phyloP scores from a whole-genome alignment of 1,284 basidiomycete genomes.

The Flammula alnicola region DNA sequence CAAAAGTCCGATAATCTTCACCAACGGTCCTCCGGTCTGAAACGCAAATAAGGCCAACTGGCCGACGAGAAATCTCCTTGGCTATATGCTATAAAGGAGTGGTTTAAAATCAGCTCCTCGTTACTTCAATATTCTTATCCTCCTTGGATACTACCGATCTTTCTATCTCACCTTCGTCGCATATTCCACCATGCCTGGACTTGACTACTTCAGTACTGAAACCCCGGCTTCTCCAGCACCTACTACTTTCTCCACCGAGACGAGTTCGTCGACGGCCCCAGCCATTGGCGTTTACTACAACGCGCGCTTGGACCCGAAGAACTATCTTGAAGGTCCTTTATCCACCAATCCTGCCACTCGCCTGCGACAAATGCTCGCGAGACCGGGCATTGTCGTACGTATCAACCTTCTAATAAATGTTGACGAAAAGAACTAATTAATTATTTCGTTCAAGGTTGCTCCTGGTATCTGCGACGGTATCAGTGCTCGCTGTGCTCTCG shows the following conservation, averaged over 20 bases:
- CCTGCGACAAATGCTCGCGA: constrained; percentile 74
- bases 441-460: constrained; percentile 50
- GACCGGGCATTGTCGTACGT: constrained; percentile 75
- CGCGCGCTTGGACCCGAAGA: constrained; percentile 54
- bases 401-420: not conserved
- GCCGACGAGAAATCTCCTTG: not conserved
- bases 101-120: not conserved
- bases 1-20: not conserved
- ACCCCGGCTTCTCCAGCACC: constrained; percentile 5
- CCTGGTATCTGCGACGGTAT: constrained; percentile 85
- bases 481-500: constrained; percentile 76
- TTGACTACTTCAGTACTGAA: constrained; percentile 20
- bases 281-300: constrained; percentile 28
- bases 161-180: not conserved
- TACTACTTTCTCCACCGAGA: constrained; percentile 2
- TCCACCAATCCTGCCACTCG: constrained; percentile 71
- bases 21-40: not conserved
- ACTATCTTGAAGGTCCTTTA: constrained; percentile 68
- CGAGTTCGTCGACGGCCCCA: not conserved
- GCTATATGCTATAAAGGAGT: no score
- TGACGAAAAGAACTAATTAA: not conserved
- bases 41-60: not conserved
- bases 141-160: not conserved
- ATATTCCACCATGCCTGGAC: constrained; percentile 18
- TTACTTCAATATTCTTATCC: not conserved